Base-by-base conservation (phyloP, 164 flowering plant species). In the Tinospora cordifolia region DNA sequence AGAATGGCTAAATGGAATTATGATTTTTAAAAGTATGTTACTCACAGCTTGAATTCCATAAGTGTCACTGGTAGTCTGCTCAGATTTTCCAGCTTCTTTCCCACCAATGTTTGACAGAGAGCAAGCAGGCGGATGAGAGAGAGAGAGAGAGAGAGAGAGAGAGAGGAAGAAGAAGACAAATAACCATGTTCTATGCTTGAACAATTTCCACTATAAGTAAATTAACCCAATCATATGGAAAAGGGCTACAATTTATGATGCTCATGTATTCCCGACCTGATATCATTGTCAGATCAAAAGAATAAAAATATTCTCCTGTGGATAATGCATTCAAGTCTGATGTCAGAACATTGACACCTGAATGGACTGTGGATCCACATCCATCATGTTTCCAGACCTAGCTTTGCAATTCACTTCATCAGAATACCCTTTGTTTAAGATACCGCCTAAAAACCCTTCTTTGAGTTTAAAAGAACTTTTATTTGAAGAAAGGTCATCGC, bases 331-430 rank as follows among this genome's bases (percentile, higher is more conserved):
- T 17, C 7, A 51, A 51, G 22, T 51, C 1, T 17, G 8, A 1
- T n/a, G 3, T n/a, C 19, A 51, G 21, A 51, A 51, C 59, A 51
- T 51, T 62, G 63, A 34, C 25, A n/a, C 51, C 46, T 62, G 26
- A 11, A 40, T 70, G 39, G 41, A 62, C 44, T 41, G 41, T 26
- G 67, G 68, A 68, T 73, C 76, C 17, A 68, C 66, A 58, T 76
- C 66, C 67, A 47, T 58, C 70, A 63, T 47, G 72, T 69, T 26
- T 25, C 72, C 34, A 69, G 25, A 36, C 58, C 36, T 58, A 26
- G 40, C 68, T 47, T 62, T 44, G 57, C 67, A 79, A 72, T 75
- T 65, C 62, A 51, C 17, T 63, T 30, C 49, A 19, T 63, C 74
- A 65, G 44, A 44, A 27, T 38, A 57, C 59, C 49, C 60, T 71